These are phyloP conservation scores for Microcos paniculata DNA, from an alignment of 345 rosid species.

Conservation along the genomic window DNA sequence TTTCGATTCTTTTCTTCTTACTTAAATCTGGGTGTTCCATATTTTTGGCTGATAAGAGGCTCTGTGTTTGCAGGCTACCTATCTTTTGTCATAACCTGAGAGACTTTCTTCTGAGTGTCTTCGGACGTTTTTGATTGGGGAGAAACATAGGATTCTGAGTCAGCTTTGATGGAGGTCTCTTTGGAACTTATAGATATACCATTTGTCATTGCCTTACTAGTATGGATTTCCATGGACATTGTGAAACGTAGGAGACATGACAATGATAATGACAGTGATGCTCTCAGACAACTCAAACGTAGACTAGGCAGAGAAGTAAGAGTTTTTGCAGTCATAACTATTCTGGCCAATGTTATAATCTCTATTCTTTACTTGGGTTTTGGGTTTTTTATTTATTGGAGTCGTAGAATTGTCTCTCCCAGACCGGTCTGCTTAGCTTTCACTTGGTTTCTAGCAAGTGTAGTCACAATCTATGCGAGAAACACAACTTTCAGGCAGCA, in stretches of 20 bases:
- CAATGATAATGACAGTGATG: background rate
- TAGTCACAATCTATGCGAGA: conserved; percentile 26
- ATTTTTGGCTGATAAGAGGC: conserved; percentile 14
- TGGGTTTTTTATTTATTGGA: conserved; percentile 36
- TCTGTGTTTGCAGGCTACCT: background rate
- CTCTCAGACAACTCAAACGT: background rate
- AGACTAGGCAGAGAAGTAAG: background rate
- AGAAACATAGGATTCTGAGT: conserved; percentile 3
- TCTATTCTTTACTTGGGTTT: conserved; percentile 32
- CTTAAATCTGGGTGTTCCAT: conserved; percentile 16
- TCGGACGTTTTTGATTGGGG: background rate
- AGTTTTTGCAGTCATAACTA: conserved; percentile 3
- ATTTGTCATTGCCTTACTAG: conserved; percentile 24
- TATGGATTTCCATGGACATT: conserved; percentile 27
- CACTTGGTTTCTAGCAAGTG: conserved; percentile 46
- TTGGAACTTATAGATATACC: conserved; percentile 29
- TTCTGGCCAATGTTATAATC: conserved; percentile 32
- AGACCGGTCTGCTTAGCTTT: conserved; percentile 20
- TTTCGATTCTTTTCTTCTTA: background rate
- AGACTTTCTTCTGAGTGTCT: background rate
- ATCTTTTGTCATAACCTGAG: background rate
- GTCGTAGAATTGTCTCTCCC: conserved; percentile 2
- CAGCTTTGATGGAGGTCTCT: conserved; percentile 12
- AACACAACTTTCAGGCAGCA: conserved; percentile 16
- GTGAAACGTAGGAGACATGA: conserved; percentile 19